Evolutionary conservation across 2,329 filamentous ascomycete genomes (phyloP).

Genomic region (Fusarium denticulatum): DNA sequence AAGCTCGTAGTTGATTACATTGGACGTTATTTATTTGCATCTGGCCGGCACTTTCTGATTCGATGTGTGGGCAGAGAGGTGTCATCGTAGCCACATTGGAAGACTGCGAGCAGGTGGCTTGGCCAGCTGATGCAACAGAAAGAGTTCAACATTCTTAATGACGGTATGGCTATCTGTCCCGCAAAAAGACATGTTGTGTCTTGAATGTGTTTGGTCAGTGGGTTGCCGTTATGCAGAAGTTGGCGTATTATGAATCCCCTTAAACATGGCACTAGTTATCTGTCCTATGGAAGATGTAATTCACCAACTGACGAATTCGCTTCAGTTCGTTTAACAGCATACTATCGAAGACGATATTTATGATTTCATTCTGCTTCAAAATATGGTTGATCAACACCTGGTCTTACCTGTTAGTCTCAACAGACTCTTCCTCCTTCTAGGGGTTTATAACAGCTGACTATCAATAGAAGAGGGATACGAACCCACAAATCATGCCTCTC

Average conservation of each 20-base stretch:
- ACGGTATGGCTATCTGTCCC: too few species aligned
- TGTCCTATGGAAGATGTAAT: neutral
- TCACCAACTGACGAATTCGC: neutral
- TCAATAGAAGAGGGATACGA: too few species aligned
- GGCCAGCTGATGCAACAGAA: neutral
- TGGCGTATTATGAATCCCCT: neutral
- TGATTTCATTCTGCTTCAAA: neutral
- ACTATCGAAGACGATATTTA: neutral
- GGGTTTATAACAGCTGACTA: too few species aligned
- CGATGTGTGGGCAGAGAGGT: too few species aligned
- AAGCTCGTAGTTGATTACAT: too few species aligned
- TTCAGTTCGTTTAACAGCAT: neutral
- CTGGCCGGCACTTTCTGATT: neutral
- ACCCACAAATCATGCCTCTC: too few species aligned
- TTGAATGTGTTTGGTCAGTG: too few species aligned
- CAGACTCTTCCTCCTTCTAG: neutral
- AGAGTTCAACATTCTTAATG: neutral
- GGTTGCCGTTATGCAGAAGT: neutral
- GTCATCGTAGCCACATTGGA: too few species aligned
- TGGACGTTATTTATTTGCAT: neutral
- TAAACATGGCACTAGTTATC: neutral
- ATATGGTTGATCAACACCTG: neutral
- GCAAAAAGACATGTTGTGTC: neutral
- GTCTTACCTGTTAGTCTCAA: neutral
- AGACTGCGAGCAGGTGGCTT: neutral